phyloP scores from a whole-genome alignment of 176 grass and related monocot genomes.

The Zea luxurians region DNA sequence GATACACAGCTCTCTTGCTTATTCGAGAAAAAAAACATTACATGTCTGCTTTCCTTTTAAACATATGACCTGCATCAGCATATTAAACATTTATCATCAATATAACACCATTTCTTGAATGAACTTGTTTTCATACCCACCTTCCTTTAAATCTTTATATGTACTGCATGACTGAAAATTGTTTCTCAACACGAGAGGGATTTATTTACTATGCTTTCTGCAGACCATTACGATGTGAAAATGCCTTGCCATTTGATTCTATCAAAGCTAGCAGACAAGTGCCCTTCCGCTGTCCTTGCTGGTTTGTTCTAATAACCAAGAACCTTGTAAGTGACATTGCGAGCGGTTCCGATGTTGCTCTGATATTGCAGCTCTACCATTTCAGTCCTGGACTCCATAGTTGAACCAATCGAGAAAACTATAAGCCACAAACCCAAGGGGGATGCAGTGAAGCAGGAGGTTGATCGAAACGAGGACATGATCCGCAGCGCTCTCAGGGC shows the following conservation, averaged over 20 bases:
- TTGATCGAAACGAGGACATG: constrained; percentile 98
- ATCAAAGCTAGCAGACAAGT: constrained; percentile 98
- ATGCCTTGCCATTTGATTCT: constrained; percentile 99
- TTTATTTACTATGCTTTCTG: constrained; percentile 4
- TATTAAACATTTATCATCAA: not conserved
- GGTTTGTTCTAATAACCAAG: constrained; percentile 48
- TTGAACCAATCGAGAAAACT: constrained; percentile 90
- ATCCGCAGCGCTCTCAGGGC: constrained; percentile 92
- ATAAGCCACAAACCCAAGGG: constrained; percentile 86
- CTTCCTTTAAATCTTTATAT: not conserved
- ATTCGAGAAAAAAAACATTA: too few relatives aligned
- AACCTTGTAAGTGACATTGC: not conserved
- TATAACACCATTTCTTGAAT: not conserved
- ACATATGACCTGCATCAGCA: not conserved
- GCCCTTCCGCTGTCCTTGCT: constrained; percentile 90
- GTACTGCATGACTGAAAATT: not conserved
- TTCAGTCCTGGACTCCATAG: constrained; percentile 90
- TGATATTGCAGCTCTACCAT: constrained; percentile 32
- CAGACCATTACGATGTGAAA: constrained; percentile 99
- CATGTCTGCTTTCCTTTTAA: too few relatives aligned
- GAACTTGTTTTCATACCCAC: not conserved
- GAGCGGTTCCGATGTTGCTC: not conserved
- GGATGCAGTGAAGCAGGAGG: constrained; percentile 97
- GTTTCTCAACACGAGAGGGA: not conserved
- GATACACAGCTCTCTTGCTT: too few relatives aligned